Percentiles rank a stretch among this genome's conserved stretches.
Conservation (phyloP, 208 protist genomes). For the Trypanosoma vivax region DNA sequence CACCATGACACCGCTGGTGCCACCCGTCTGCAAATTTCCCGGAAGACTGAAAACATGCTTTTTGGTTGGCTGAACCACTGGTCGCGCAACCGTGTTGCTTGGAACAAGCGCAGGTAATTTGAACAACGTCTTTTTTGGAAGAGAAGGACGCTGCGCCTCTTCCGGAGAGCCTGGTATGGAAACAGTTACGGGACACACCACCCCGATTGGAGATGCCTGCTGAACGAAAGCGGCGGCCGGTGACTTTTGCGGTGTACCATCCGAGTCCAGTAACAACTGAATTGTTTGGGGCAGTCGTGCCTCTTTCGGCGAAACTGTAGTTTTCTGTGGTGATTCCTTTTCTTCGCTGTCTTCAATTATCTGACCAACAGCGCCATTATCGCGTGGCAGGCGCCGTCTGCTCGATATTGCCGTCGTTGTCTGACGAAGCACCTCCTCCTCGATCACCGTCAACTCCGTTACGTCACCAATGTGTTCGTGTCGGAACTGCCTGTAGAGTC, state of each 20-base stretch:
- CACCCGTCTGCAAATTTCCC: too few species aligned
- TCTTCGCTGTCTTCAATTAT: conserved; percentile 11
- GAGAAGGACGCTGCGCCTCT: conserved; percentile 17
- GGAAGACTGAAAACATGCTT: not conserved
- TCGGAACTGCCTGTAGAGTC: conserved; percentile 72
- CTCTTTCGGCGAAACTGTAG: too few species aligned
- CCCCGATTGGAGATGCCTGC: conserved; percentile 3
- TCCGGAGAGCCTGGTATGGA: not conserved
- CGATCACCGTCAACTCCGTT: conserved; percentile 42
- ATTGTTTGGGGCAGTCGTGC: not conserved
- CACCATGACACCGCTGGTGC: too few species aligned
- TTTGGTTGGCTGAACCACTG: conserved; percentile 1
- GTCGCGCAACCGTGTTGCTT: not conserved
- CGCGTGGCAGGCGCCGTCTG: conserved; percentile 36
- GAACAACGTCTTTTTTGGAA: conserved; percentile 38
- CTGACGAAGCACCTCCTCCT: conserved; percentile 48
- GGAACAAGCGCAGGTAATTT: conserved; percentile 1
- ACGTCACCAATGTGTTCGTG: conserved; percentile 78
- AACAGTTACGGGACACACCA: conserved; percentile 5
- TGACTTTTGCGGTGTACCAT: conserved; percentile 9
- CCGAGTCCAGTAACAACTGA: conserved; percentile 18
- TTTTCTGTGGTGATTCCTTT: too few species aligned
- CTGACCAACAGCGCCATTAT: conserved; percentile 6
- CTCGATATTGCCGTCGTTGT: conserved; percentile 36
- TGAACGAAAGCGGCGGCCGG: not conserved